Percentiles rank a stretch among this genome's conserved stretches.
phyloP scores from a whole-genome alignment of 257 asterid genomes.

The Hygrophila difformis region DNA sequence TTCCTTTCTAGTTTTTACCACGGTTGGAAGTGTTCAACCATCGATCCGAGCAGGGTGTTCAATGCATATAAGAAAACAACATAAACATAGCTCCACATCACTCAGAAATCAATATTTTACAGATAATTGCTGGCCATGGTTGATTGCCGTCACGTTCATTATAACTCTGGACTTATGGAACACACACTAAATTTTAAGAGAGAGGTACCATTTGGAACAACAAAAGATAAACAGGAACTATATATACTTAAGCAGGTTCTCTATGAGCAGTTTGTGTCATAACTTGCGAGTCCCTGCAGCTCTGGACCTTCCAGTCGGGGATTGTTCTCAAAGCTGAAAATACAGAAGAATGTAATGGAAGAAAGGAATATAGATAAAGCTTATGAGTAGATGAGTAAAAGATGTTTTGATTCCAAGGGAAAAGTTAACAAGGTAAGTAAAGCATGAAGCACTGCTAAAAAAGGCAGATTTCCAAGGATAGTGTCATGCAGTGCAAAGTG shows the following conservation, averaged over 20 bases:
- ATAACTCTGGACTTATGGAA: slow-evolving; percentile 19
- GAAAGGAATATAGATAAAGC: neutral
- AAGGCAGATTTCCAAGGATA: too few species aligned
- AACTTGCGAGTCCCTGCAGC: slow-evolving; percentile 82
- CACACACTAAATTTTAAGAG: slow-evolving; percentile 18
- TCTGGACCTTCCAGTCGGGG: slow-evolving; percentile 88
- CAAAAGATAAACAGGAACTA: slow-evolving; percentile 14
- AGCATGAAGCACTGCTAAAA: too few species aligned
- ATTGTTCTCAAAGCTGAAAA: slow-evolving; percentile 71
- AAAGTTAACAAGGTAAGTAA: too few species aligned
- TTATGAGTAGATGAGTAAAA: too few species aligned
- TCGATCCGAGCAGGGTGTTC: too few species aligned
- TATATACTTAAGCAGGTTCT: slow-evolving; percentile 9
- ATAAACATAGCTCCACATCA: too few species aligned
- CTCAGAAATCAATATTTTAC: too few species aligned
- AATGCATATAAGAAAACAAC: too few species aligned
- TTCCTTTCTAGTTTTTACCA: too few species aligned
- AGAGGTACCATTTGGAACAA: slow-evolving; percentile 17
- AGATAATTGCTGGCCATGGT: slow-evolving; percentile 9
- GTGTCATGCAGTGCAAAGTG: too few species aligned
- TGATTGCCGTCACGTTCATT: slow-evolving; percentile 16
- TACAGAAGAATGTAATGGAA: neutral
- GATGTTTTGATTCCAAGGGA: too few species aligned
- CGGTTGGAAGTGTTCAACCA: too few species aligned
- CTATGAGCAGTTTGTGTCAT: slow-evolving; percentile 69